These are phyloP conservation scores for Macadamia tetraphylla DNA, from an alignment of 164 flowering plant genomes.

Conservation along the genomic window DNA sequence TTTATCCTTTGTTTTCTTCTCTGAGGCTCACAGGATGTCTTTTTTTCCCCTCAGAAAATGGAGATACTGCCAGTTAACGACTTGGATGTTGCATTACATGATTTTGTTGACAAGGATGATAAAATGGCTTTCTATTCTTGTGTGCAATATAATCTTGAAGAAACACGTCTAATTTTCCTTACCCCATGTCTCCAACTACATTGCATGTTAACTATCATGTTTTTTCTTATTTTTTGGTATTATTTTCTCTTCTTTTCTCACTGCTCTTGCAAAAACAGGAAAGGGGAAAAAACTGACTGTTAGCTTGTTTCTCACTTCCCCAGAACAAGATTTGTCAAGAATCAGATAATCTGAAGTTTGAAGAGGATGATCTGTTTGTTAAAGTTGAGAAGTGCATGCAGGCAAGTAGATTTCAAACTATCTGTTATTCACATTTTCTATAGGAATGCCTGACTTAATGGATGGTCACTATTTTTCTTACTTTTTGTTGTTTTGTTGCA, in stretches of 20 bases:
- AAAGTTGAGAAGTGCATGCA: slow-evolving; percentile 91
- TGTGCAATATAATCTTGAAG: slow-evolving; percentile 76
- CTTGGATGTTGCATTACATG: slow-evolving; percentile 88
- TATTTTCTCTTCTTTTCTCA: not conserved
- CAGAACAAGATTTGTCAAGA: slow-evolving; percentile 72
- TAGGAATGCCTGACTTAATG: not conserved
- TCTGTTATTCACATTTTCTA: not conserved
- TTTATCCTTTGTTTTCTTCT: not conserved
- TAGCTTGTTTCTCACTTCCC: slow-evolving; percentile 3
- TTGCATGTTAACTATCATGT: too few species aligned
- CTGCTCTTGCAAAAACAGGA: too few species aligned
- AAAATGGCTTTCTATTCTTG: slow-evolving; percentile 85
- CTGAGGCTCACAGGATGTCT: not conserved
- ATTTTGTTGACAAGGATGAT: slow-evolving; percentile 95
- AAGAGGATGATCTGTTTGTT: slow-evolving; percentile 77
- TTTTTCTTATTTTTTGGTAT: too few species aligned
- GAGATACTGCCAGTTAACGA: slow-evolving; percentile 96
- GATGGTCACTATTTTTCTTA: too few species aligned
- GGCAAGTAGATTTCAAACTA: slow-evolving; percentile 35
- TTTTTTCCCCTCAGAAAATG: slow-evolving; percentile 73
- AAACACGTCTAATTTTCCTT: slow-evolving; percentile 68
- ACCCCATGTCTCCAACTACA: not conserved
- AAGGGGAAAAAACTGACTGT: not conserved
- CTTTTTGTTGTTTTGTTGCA: slow-evolving; percentile 19
- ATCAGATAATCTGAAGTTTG: slow-evolving; percentile 54